Conservation (phyloP, 2,329 filamentous ascomycete genomes). For the Venturia carpophila region DNA sequence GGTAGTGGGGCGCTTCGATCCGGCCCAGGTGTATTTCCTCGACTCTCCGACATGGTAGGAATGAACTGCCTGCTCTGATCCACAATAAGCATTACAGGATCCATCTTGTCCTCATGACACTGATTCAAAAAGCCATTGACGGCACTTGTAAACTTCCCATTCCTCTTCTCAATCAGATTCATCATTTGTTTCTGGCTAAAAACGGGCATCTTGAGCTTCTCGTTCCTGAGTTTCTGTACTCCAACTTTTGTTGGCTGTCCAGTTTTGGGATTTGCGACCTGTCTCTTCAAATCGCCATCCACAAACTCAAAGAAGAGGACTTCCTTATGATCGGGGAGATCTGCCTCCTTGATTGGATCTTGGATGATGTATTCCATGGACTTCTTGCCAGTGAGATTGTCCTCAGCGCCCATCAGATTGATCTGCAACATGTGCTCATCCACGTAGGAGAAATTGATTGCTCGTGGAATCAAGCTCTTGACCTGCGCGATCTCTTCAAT, state of each 20-base stretch:
- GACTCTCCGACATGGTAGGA: slow-evolving; percentile 49
- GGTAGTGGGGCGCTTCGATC: slow-evolving; percentile 42
- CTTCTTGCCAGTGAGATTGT: slow-evolving; percentile 52
- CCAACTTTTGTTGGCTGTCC: slow-evolving; percentile 59
- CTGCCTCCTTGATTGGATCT: slow-evolving; percentile 24
- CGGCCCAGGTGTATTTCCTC: slow-evolving; percentile 35
- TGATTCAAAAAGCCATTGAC: slow-evolving; percentile 69
- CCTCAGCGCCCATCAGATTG: slow-evolving; percentile 60
- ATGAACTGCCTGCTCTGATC: slow-evolving; percentile 53
- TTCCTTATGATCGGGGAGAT: slow-evolving; percentile 40
- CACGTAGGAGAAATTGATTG: slow-evolving; percentile 78
- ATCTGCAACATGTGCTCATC: slow-evolving; percentile 77
- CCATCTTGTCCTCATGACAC: slow-evolving; percentile 55
- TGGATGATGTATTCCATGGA: slow-evolving; percentile 44
- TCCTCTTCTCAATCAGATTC: slow-evolving; percentile 79
- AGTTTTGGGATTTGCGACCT: slow-evolving; percentile 64
- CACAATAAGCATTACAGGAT: slow-evolving; percentile 60
- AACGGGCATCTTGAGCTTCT: slow-evolving; percentile 83
- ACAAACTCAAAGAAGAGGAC: slow-evolving; percentile 87
- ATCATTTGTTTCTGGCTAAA: slow-evolving; percentile 91
- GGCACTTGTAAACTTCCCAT: slow-evolving; percentile 71
- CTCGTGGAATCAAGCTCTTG: slow-evolving; percentile 65
- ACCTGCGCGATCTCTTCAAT: slow-evolving; percentile 78
- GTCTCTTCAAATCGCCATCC: slow-evolving; percentile 80
- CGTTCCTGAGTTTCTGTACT: slow-evolving; percentile 60